Percentiles rank a stretch among this genome's conserved stretches.
phyloP scores from a whole-genome alignment of 1,139 yeast species.

The Yamadazyma mexicana region DNA sequence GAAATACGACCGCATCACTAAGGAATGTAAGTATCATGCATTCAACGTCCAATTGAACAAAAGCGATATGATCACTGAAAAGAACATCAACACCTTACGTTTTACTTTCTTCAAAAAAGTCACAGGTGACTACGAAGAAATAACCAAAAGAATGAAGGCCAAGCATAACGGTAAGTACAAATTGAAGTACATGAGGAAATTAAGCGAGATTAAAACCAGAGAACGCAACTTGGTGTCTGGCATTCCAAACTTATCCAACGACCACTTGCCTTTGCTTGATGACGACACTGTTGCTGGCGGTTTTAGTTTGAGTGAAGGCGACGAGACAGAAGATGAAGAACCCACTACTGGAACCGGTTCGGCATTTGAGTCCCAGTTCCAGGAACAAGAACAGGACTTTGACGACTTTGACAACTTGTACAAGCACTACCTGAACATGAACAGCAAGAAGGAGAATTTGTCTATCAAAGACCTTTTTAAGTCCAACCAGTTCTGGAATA shows the following conservation, averaged over 20 bases:
- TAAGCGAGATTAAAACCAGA: conserved; percentile 10
- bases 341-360: not conserved
- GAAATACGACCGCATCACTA: conserved; percentile 11
- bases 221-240: conserved; percentile 8
- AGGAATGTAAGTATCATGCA: conserved; percentile 17
- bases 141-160: conserved; percentile 11
- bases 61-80: conserved; percentile 19
- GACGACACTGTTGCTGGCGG: not conserved
- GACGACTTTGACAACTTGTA: conserved; percentile 8
- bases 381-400: conserved; percentile 5
- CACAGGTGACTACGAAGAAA: conserved; percentile 14
- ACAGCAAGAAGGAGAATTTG: not conserved
- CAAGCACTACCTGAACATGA: conserved; percentile 7
- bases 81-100: conserved; percentile 24
- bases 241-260: conserved; percentile 13
- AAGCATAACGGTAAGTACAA: conserved; percentile 14
- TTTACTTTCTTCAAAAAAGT: conserved; percentile 28
- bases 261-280: conserved; percentile 7
- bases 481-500: conserved; percentile 33
- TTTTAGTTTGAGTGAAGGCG: conserved; percentile 1
- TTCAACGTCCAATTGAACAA: conserved; percentile 21
- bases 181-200: conserved; percentile 19
- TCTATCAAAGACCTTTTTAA: conserved; percentile 17
- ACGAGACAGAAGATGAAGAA: conserved; percentile 1
- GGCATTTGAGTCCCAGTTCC: conserved; percentile 2